phyloP scores from a whole-genome alignment of 2,329 filamentous ascomycete genomes.

The Fusarium ambrosium region DNA sequence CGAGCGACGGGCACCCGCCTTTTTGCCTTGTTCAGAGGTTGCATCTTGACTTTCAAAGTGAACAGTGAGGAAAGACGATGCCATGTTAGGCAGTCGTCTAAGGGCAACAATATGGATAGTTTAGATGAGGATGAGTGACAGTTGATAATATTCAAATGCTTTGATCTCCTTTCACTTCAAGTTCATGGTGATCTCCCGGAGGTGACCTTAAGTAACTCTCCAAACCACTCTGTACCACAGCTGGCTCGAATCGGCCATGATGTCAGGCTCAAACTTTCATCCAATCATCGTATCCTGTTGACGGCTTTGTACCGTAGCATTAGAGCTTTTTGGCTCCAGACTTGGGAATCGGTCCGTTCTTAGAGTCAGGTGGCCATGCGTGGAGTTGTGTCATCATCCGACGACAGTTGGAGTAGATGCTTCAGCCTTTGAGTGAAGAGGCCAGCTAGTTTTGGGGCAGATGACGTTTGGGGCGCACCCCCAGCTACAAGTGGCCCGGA shows the following conservation, averaged over 20 bases:
- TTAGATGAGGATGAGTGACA: not conserved
- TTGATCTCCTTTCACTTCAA: not conserved
- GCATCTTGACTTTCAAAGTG: conserved; percentile 60
- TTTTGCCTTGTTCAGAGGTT: conserved; percentile 52
- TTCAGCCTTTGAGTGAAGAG: conserved; percentile 14
- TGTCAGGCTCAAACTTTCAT: conserved; percentile 21
- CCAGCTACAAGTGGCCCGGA: not conserved
- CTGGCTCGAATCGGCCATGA: conserved; percentile 18
- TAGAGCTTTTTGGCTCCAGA: conserved; percentile 29
- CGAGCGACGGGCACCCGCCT: conserved; percentile 49
- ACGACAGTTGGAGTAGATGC: conserved; percentile 1
- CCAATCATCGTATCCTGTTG: conserved; percentile 10
- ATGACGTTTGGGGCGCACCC: conserved; percentile 2
- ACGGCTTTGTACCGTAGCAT: conserved; percentile 5
- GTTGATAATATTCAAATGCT: not conserved
- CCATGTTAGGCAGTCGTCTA: conserved; percentile 33
- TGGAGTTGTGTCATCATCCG: conserved; percentile 2
- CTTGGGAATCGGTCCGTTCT: conserved; percentile 45
- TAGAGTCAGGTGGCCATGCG: conserved; percentile 30
- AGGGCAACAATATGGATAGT: conserved; percentile 1
- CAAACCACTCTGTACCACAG: not conserved
- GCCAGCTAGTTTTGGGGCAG: not conserved
- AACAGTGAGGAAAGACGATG: conserved; percentile 46
- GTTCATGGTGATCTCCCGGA: not conserved
- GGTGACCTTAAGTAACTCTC: conserved; percentile 15